These are phyloP conservation scores for Pichia insulana DNA, from an alignment of 805 yeast species.

Conservation along the genomic window DNA sequence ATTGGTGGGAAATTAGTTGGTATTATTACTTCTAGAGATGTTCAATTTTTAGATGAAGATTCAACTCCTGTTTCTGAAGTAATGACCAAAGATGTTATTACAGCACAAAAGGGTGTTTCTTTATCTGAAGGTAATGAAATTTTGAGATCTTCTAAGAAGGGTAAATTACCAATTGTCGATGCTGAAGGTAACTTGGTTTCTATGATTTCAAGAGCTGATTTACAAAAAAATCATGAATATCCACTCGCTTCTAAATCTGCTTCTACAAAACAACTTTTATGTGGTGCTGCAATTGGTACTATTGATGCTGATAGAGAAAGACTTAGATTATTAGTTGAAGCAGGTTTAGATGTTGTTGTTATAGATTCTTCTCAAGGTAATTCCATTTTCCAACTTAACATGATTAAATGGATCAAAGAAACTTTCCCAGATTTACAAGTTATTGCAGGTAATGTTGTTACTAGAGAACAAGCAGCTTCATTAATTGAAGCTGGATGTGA, in stretches of 20 bases:
- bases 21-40: constrained; percentile 93
- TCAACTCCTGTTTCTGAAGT: constrained; percentile 56
- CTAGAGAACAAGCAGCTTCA: constrained; percentile 97
- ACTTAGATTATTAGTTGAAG: constrained; percentile 75
- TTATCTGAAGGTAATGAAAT: constrained; percentile 83
- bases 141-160: constrained; percentile 89
- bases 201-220: constrained; percentile 88
- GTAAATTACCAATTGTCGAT: constrained; percentile 93
- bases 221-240: constrained; percentile 89
- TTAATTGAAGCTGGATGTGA: constrained; percentile 95
- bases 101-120: constrained; percentile 75
- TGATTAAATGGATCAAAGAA: constrained; percentile 85
- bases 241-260: constrained; percentile 94
- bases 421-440: constrained; percentile 75
- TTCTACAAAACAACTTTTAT: constrained; percentile 86
- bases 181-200: constrained; percentile 66
- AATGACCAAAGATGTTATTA: constrained; percentile 84
- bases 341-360: constrained; percentile 95
- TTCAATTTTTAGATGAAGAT: constrained; percentile 83
- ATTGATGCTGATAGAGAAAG: constrained; percentile 82
- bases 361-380: constrained; percentile 97
- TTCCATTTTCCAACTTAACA: constrained; percentile 87
- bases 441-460: constrained; percentile 96
- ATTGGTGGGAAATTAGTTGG: constrained; percentile 88
- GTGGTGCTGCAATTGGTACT: constrained; percentile 99